Base-by-base conservation (phyloP, 352 stramenopile species). In the Phytophthora tentaculata region DNA sequence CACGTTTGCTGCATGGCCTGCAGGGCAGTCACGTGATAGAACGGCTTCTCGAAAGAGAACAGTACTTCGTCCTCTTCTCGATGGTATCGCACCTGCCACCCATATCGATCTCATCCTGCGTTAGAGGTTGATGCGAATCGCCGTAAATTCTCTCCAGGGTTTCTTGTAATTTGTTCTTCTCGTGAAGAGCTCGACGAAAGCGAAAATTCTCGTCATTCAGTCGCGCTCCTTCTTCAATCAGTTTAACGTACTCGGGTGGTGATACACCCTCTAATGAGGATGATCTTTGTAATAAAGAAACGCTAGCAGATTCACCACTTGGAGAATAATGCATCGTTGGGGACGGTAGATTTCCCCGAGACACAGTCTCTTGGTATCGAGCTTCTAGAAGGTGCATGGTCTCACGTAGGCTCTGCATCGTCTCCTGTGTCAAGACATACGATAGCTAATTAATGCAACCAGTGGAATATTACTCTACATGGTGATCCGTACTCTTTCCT, bases 31-130 rank as follows among this genome's bases (percentile, higher is more conserved):
- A 71, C 47, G 39, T 88, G 78, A 14, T 67, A 71, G 48, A 88
- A 86, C n/a, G 68, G 50, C 52, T 90, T 90, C 29, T 76, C 59
- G 45, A 85, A 88, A 4, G 66, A 64, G 52, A 88, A 79, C 22
- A 83, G 64, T 55, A 88, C 43, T 39, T 74, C 70, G 19, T 73
- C 51, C 39, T 57, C 68, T 28, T 79, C 47, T 55, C 74, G 64
- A 26, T 73, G 64, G 26, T 81, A 69, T 24, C 55, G 66, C 20
- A 81, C 66, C 7, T 78, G 60, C 75, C 80, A 88, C 8, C 77
- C 23, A 56, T 61, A 5, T 62, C 59, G n/a, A 37, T 29, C 22
- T 67, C 64, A 17, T 67, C 64, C 28, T 72, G 43, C 7, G 57
- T 67, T 35, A 43, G 20, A 3, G 61, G 43, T 43, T 54, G 49